These are phyloP conservation scores for Xerocomellus chrysenteron DNA, from an alignment of 768 basidiomycete genomes.

Conservation along the genomic window DNA sequence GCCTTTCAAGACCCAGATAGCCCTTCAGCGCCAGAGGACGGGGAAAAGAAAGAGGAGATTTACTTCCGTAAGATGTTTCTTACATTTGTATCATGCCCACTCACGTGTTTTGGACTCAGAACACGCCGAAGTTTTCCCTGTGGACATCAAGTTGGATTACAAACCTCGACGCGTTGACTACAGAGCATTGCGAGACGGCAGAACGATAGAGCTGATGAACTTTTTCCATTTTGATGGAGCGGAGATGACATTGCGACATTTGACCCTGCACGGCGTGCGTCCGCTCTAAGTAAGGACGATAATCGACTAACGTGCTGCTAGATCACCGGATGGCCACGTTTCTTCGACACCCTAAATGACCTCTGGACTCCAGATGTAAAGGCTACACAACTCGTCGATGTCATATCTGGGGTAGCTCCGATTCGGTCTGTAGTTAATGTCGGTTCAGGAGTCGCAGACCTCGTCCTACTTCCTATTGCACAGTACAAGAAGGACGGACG, in stretches of 20 bases:
- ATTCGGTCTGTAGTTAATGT: conserved; percentile 97
- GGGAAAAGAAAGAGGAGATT: conserved; percentile 44
- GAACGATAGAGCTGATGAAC: conserved; percentile 97
- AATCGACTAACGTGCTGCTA: conserved; percentile 34
- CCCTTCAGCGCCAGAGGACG: conserved; percentile 34
- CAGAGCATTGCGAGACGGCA: conserved; percentile 82
- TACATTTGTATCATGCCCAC: background rate
- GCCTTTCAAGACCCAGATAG: conserved; percentile 70
- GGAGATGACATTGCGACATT: conserved; percentile 95
- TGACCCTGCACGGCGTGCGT: conserved; percentile 87
- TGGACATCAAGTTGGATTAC: conserved; percentile 95
- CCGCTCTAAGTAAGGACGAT: background rate
- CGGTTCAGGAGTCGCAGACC: conserved; percentile 93
- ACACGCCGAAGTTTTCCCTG: conserved; percentile 91
- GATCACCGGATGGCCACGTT: conserved; percentile 90
- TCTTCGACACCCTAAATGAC: conserved; percentile 93
- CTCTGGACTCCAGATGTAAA: conserved; percentile 99
- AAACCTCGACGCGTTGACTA: conserved; percentile 98
- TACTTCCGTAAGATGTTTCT: conserved; percentile 64
- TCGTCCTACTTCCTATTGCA: conserved; percentile 92
- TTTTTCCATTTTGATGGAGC: conserved; percentile 99
- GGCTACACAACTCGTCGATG: conserved; percentile 94
- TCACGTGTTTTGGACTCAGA: conserved; percentile 46
- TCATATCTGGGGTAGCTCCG: conserved; percentile 94
- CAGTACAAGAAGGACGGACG: conserved; percentile 98